These are phyloP conservation scores for Rhytidhysteron rufulum DNA, from an alignment of 2,329 filamentous ascomycete genomes.

Conservation along the genomic window DNA sequence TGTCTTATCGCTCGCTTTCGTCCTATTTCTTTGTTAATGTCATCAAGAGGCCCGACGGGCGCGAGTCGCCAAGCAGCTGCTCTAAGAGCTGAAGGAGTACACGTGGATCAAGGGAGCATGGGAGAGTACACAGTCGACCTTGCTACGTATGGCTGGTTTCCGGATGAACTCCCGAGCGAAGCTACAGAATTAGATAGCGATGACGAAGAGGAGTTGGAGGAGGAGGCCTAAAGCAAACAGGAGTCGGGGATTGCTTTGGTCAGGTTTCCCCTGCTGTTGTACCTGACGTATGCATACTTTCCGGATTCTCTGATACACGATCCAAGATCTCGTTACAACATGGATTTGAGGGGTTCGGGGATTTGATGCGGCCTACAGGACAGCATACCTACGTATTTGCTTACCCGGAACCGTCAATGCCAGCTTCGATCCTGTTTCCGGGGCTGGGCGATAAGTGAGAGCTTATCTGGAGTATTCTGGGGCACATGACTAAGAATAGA, in stretches of 20 bases:
- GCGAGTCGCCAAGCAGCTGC: constrained; percentile 46
- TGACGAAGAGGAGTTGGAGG: constrained; percentile 21
- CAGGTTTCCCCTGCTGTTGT: neutral
- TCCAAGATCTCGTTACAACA: neutral
- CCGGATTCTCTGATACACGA: too few relatives aligned
- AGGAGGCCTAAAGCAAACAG: neutral
- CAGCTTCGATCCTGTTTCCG: neutral
- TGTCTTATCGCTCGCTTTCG: neutral
- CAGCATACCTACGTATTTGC: too few relatives aligned
- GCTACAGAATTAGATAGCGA: constrained; percentile 30
- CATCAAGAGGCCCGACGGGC: constrained; percentile 40
- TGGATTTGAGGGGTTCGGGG: neutral
- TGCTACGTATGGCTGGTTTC: constrained; percentile 49
- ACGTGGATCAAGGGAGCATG: constrained; percentile 43
- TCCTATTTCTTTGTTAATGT: constrained; percentile 14
- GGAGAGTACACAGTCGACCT: constrained; percentile 48
- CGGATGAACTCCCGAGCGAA: constrained; percentile 48
- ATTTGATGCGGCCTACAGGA: neutral
- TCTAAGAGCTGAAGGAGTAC: constrained; percentile 45
- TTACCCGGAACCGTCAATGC: neutral
- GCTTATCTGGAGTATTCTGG: neutral
- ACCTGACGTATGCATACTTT: too few relatives aligned
- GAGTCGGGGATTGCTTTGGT: neutral
- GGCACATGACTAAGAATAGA: constrained; percentile 2
- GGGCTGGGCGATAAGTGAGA: too few relatives aligned